These are phyloP conservation scores for Pseudodiploospora longispora DNA, from an alignment of 2,329 filamentous ascomycete genomes.

Conservation along the genomic window DNA sequence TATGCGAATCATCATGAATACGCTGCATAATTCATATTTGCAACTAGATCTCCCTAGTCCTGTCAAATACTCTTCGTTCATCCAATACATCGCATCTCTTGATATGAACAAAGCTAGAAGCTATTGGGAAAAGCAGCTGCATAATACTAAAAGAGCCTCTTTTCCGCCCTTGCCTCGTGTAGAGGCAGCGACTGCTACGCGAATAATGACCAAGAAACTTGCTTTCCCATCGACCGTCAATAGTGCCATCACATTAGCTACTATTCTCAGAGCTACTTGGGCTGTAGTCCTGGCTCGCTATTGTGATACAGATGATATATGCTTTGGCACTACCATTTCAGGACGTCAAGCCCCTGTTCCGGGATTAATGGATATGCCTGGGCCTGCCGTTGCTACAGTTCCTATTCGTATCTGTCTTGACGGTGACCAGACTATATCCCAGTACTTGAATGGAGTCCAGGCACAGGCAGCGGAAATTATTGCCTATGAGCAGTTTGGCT, in stretches of 20 bases:
- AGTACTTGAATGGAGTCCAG: background rate
- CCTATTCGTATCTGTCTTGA: background rate
- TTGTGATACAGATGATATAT: conserved; percentile 8
- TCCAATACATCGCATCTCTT: background rate
- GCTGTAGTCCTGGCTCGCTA: background rate
- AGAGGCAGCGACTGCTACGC: background rate
- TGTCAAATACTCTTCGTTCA: conserved; percentile 1
- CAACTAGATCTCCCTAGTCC: background rate
- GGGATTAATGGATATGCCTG: background rate
- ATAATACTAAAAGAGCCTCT: background rate
- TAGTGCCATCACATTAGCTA: conserved; percentile 1
- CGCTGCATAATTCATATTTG: background rate
- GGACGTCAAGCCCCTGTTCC: conserved; percentile 6
- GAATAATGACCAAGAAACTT: conserved; percentile 1
- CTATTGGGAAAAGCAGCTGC: conserved; percentile 1
- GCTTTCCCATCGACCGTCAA: background rate
- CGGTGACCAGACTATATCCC: background rate
- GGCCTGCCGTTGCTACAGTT: background rate
- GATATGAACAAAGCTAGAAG: background rate
- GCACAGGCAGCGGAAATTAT: background rate
- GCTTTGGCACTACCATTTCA: conserved; percentile 5
- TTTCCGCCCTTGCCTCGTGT: background rate
- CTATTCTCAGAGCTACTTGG: conserved; percentile 8
- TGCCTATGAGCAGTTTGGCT: background rate
- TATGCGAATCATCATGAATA: background rate